phyloP scores from a whole-genome alignment of 2,329 filamentous ascomycete genomes.

The Monosporascus sp. region DNA sequence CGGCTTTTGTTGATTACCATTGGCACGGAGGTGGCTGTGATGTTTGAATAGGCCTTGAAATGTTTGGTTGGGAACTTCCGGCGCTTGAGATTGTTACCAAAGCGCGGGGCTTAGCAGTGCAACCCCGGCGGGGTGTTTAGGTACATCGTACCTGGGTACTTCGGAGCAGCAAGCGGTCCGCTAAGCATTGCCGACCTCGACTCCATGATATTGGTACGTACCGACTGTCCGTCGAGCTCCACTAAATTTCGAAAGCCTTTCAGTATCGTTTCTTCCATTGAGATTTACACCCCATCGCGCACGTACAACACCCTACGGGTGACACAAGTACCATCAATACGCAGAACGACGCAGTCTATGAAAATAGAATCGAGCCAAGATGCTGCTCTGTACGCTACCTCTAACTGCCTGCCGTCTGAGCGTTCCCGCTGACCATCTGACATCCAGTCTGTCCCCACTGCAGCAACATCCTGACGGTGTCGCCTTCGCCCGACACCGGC shows the following conservation, averaged over 20 bases:
- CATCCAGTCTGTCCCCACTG: slow-evolving; percentile 71
- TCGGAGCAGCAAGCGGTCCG: no score
- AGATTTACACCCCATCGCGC: background rate
- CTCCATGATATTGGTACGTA: no score
- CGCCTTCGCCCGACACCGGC: slow-evolving; percentile 44
- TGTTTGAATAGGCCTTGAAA: background rate
- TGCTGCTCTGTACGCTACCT: slow-evolving; percentile 58
- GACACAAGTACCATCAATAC: no score
- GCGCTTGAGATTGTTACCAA: no score
- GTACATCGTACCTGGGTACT: no score
- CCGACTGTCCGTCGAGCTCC: background rate
- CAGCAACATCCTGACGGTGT: slow-evolving; percentile 77
- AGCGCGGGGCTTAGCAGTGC: no score
- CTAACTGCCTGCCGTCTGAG: slow-evolving; percentile 1
- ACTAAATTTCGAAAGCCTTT: slow-evolving; percentile 3
- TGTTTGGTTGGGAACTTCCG: no score
- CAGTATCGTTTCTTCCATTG: background rate
- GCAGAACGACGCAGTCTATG: no score
- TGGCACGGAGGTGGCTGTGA: background rate
- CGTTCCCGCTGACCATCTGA: slow-evolving; percentile 1
- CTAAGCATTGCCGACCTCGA: no score
- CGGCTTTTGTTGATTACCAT: background rate
- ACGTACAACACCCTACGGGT: no score
- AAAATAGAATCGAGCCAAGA: background rate
- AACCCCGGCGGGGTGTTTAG: slow-evolving; percentile 13